A percentile compares a stretch with the other conserved stretches of the same genome.
Evolutionary conservation across 2,329 filamentous ascomycete species (phyloP).

Genomic region (Microcyclosporella mali): DNA sequence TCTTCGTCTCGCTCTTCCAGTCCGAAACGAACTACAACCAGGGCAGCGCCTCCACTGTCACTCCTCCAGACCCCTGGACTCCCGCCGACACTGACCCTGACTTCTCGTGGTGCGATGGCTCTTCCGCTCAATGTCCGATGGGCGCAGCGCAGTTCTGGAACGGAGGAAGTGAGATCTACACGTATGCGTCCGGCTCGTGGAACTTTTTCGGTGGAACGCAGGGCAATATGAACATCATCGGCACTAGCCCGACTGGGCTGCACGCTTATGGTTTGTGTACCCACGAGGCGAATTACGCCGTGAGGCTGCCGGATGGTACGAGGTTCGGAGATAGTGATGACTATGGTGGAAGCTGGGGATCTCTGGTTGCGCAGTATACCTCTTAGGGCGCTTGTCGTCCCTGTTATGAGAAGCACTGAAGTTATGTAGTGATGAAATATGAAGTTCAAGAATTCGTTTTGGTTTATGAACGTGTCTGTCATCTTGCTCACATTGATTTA

Average conservation of each 20-base stretch:
- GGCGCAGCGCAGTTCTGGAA: constrained; percentile 8
- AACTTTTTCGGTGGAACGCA: constrained; percentile 26
- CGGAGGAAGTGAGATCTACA: constrained; percentile 27
- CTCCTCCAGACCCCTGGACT: constrained; percentile 34
- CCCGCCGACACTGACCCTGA: constrained; percentile 25
- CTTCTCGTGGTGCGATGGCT: constrained; percentile 17
- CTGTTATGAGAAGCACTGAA: too few relatives aligned
- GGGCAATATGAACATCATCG: constrained; percentile 10
- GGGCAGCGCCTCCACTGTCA: constrained; percentile 1
- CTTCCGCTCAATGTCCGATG: constrained; percentile 28
- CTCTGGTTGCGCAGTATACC: constrained; percentile 8
- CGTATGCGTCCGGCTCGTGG: constrained; percentile 35
- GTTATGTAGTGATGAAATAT: too few relatives aligned
- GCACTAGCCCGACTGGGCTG: constrained; percentile 2
- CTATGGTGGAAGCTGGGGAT: constrained; percentile 8
- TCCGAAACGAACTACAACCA: constrained; percentile 46
- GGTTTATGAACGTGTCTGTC: too few relatives aligned
- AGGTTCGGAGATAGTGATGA: constrained; percentile 9
- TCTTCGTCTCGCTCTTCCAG: constrained; percentile 45
- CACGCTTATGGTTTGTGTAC: constrained; percentile 10
- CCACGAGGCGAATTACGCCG: constrained; percentile 5
- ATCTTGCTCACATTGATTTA: too few relatives aligned
- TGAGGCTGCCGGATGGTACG: constrained; percentile 10
- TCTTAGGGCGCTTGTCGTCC: not conserved
- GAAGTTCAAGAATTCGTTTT: too few relatives aligned